Conservation (phyloP, 257 asterid genomes). For the Haberlea rhodopensis region DNA sequence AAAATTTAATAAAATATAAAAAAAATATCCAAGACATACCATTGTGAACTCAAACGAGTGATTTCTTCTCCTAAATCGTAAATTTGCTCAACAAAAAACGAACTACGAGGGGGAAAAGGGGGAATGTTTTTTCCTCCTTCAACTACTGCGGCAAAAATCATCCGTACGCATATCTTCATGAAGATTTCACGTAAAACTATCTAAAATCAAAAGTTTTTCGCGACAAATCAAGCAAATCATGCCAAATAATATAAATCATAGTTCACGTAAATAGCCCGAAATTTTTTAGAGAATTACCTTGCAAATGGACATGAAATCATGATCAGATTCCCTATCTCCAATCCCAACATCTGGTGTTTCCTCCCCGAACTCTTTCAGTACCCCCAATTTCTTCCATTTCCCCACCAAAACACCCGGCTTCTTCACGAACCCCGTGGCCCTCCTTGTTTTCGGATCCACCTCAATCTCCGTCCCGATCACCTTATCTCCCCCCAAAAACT, state of each 20-base stretch:
- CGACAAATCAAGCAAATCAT: background rate
- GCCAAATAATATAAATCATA: background rate
- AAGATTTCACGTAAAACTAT: background rate
- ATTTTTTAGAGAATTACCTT: constrained; percentile 48
- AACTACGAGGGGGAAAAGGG: background rate
- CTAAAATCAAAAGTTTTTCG: background rate
- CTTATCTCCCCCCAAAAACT: constrained; percentile 82
- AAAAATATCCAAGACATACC: too few relatives aligned
- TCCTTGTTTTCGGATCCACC: constrained; percentile 80
- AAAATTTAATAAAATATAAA: too few relatives aligned
- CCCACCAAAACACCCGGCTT: constrained; percentile 90
- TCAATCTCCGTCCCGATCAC: constrained; percentile 96
- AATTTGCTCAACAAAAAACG: too few relatives aligned
- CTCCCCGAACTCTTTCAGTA: constrained; percentile 79
- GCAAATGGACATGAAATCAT: constrained; percentile 94
- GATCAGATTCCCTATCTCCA: constrained; percentile 90
- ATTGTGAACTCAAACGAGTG: too few relatives aligned
- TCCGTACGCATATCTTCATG: background rate
- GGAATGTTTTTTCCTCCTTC: background rate
- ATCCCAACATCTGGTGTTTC: constrained; percentile 81
- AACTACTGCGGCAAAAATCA: too few relatives aligned
- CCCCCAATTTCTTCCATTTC: constrained; percentile 68
- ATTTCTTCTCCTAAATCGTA: too few relatives aligned
- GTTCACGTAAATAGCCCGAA: background rate
- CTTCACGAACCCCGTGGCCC: constrained; percentile 87